Evolutionary conservation across 352 stramenopile genomes (phyloP), one percentile per base, ranked within the genome.

Genomic region (Phytophthora podocarpi): DNA sequence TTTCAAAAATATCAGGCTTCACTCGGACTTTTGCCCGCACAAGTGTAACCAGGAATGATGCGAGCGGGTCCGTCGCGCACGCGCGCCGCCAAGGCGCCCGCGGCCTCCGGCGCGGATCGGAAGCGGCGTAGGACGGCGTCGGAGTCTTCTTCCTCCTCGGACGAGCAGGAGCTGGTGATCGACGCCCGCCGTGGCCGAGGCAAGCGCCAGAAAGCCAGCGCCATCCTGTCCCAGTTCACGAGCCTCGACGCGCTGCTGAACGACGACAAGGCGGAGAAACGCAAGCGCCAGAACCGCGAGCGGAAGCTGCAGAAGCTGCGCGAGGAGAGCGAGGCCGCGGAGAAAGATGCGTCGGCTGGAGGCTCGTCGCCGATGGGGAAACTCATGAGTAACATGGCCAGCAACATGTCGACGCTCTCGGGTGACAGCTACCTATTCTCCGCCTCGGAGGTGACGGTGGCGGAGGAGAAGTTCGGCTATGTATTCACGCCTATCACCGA

Each of bases 401-500:
- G 59, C 61, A 91, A 80, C 60, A 87, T 92, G 70, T 80, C 76
- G 40, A 86, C 76, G 60, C 76, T 93, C 11, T 79, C 74, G 28
- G 80, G 76, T 9, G 82, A 91, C 58, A 85, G 53, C 49, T 57
- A 89, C 43, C 49, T 90, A 4, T 91, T 91, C 41, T 59, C 70
- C 13, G 62, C 60, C 31, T 67, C 70, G 37, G 74, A 82, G 2
- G 26, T 77, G 24, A 53, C 56, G 26, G 54, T 72, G 7, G 75
- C 57, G 35, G 71, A 89, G 27, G 85, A 93, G 53, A 85, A 87
- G 55, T 95, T 93, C 48, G 85, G 82, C 43, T 95, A 91, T 56
- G 83, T 95, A 16, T 95, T 95, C 55, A 78, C 72, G 49, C 78
- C 85, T 5, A 91, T 95, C 15, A 84, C 73, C 6, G 76, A 89